These are phyloP conservation scores for Peziza echinospora DNA, from an alignment of 495 filamentous ascomycete genomes.

Conservation along the genomic window DNA sequence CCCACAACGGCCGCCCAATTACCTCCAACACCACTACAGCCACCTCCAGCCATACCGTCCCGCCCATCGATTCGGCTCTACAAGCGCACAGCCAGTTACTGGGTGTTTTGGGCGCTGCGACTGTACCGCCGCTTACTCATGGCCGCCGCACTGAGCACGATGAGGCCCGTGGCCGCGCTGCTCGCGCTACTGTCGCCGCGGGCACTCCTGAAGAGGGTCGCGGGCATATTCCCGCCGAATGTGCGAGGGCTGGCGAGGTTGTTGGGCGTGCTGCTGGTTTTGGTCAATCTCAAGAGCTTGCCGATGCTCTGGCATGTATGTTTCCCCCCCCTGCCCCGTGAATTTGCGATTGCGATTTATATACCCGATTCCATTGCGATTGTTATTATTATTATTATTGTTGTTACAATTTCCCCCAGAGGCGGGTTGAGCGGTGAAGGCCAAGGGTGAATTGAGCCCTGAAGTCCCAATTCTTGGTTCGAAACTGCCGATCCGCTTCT, in stretches of 20 bases:
- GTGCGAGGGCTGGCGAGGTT: neutral
- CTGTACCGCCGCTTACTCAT: too few relatives aligned
- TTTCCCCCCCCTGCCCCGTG: slow-evolving; percentile 1
- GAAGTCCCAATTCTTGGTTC: neutral
- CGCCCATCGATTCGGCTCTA: too few relatives aligned
- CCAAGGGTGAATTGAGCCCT: neutral
- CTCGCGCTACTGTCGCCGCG: neutral
- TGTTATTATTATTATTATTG: too few relatives aligned
- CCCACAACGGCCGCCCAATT: too few relatives aligned
- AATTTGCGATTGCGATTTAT: neutral
- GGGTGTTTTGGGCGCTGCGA: too few relatives aligned
- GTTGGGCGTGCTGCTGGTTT: slow-evolving; percentile 19
- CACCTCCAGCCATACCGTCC: too few relatives aligned
- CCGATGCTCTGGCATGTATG: slow-evolving; percentile 57
- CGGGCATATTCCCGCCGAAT: neutral
- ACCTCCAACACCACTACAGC: too few relatives aligned
- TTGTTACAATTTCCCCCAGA: neutral
- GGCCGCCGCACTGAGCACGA: neutral
- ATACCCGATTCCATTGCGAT: too few relatives aligned
- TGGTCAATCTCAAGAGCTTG: slow-evolving; percentile 48
- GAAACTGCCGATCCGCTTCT: neutral
- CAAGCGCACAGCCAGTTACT: too few relatives aligned
- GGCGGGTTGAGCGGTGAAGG: neutral
- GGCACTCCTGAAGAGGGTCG: neutral
- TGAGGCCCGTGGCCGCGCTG: neutral